These are phyloP conservation scores for Monilinia polystroma DNA, from an alignment of 2,329 filamentous ascomycete genomes.

Conservation along the genomic window DNA sequence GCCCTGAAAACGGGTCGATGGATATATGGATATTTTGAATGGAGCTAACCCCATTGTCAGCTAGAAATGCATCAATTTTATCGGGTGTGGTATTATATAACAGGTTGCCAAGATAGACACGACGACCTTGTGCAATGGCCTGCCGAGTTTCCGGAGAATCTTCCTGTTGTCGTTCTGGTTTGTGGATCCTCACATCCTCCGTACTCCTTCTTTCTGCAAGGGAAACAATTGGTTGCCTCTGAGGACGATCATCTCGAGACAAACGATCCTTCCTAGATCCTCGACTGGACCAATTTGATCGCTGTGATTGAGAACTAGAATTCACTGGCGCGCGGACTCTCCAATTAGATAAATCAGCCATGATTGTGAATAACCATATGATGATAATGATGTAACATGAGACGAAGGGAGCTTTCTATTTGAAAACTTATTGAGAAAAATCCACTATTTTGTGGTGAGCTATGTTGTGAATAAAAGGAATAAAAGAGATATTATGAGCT, in stretches of 20 bases:
- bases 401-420: not conserved
- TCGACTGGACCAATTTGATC: not conserved
- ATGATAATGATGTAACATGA: not conserved
- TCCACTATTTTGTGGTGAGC: too few species aligned
- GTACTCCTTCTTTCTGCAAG: not conserved
- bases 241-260: not conserved
- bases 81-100: constrained; percentile 2
- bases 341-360: constrained; percentile 15
- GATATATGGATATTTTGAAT: not conserved
- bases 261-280: not conserved
- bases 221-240: constrained; percentile 9
- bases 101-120: constrained; percentile 14
- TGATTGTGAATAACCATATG: not conserved
- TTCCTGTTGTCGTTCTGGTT: constrained; percentile 1
- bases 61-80: not conserved
- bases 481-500: too few species aligned
- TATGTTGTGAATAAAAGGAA: too few species aligned
- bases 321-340: not conserved
- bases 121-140: constrained; percentile 5
- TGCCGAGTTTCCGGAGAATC: not conserved
- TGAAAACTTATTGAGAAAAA: too few species aligned
- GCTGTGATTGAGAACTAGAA: not conserved
- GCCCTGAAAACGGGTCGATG: constrained; percentile 4
- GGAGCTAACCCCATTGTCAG: not conserved
- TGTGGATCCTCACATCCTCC: constrained; percentile 2